Evolutionary conservation across 192 early-diverging fungal genomes (phyloP), one percentile per base, ranked within the genome.

Genomic region (Coemansia sp.): DNA sequence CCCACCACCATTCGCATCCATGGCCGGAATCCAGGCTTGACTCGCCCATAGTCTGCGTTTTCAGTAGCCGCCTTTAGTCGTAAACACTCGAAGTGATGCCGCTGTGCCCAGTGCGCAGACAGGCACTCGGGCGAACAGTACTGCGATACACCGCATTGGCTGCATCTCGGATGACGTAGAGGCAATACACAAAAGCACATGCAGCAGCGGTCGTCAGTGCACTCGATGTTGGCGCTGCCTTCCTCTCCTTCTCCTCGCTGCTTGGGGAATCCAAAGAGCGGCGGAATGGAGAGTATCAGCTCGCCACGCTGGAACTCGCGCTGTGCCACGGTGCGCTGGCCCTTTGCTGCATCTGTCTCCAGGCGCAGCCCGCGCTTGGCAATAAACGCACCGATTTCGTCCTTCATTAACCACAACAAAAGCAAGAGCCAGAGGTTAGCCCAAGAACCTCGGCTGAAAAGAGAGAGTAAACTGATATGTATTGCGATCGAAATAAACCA

Each of bases 121-220:
- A 74, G 68, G 26, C 80, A 83, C 20, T 11, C 18, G 8, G 36
- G 14, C 4, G 59, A 66, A 59, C 80, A 83, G 61, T 83, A 83
- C 33, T 60, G 65, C 26, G 60, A 46, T 7, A 13, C 18, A 16
- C 39, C 75, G 36, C 80, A 83, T 33, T 69, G 80, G 46, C 80
- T 71, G 66, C 80, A 83, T 23, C 66, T 71, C 48, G 76, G 66
- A 2, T 57, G 60, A 10, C 69, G 63, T 10, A n/a, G 6, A 1
- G 75, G 72, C 61, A 83, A 60, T 5, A 7, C n/a, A 0, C 50
- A 42, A 38, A 77, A 74, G 50, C 80, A 83, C 23, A 66, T 34
- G 34, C 37, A 9, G 48, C 80, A 83, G 0, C 75, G 67, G 11
- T 45, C 36, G 21, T 20, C 50, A 0, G 31, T 34, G 1, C 36